These are phyloP conservation scores for Sicyos edulis DNA, from an alignment of 306 rosid genomes.

Conservation along the genomic window DNA sequence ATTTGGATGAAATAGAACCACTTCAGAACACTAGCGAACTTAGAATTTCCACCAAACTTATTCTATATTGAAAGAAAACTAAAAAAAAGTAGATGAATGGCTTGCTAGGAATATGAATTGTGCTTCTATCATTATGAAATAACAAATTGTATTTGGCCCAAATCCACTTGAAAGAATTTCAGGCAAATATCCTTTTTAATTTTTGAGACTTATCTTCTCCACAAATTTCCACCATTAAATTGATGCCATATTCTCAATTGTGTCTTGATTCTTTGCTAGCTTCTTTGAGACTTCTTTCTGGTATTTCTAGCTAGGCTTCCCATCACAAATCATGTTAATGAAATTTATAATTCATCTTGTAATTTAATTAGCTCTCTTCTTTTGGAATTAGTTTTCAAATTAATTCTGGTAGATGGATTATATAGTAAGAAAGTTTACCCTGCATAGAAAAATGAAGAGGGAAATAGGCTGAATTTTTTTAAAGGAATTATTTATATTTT, in stretches of 20 bases:
- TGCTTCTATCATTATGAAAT: not conserved
- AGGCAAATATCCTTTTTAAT: not conserved
- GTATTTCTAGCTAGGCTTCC: no score
- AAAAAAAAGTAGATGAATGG: not conserved
- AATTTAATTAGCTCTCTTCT: no score
- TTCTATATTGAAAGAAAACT: not conserved
- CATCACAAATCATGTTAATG: no score
- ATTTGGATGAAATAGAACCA: not conserved
- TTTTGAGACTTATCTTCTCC: not conserved
- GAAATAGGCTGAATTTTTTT: no score
- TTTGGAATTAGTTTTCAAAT: no score
- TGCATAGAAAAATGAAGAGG: no score
- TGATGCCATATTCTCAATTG: not conserved
- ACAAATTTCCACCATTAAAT: not conserved
- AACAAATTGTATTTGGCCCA: not conserved
- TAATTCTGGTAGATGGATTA: no score
- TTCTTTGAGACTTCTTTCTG: no score
- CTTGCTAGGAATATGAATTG: not conserved
- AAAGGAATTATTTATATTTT: no score
- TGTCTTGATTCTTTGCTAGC: no score
- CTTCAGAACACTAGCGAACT: not conserved
- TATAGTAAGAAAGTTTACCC: no score
- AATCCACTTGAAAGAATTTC: not conserved
- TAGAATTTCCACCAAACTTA: not conserved
- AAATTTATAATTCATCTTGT: no score